phyloP scores from a whole-genome alignment of 2,329 filamentous ascomycete genomes.

The Fusarium nelsonii region DNA sequence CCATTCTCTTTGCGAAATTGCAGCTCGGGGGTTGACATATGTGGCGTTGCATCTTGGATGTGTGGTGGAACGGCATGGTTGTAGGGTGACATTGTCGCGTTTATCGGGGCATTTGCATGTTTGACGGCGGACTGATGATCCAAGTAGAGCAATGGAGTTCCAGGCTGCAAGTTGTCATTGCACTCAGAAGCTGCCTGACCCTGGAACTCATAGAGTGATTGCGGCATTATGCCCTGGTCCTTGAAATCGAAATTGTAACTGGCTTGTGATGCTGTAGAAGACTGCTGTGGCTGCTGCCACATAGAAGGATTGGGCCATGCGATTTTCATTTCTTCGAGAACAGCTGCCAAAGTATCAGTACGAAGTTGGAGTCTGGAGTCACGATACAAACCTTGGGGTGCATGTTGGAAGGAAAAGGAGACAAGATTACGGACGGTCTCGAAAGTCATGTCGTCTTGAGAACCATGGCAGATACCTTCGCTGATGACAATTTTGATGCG shows the following conservation, averaged over 20 bases:
- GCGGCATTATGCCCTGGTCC: conserved; percentile 39
- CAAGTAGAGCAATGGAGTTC: not conserved
- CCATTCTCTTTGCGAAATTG: conserved; percentile 61
- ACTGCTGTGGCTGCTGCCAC: conserved; percentile 63
- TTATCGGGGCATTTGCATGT: not conserved
- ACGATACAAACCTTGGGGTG: conserved; percentile 73
- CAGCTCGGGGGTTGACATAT: conserved; percentile 56
- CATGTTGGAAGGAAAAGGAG: conserved; percentile 87
- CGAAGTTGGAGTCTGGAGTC: accelerated
- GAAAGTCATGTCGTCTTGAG: conserved; percentile 62
- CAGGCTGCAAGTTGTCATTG: too few species aligned
- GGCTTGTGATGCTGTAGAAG: not conserved
- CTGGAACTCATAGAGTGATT: not conserved
- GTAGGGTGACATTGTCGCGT: not conserved
- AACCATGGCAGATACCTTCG: conserved; percentile 74
- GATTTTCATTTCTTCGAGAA: conserved; percentile 79
- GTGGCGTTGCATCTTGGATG: conserved; percentile 30
- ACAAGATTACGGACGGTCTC: conserved; percentile 79
- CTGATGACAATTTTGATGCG: conserved; percentile 82
- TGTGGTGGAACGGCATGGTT: not conserved
- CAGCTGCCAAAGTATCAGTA: conserved; percentile 57
- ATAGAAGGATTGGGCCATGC: conserved; percentile 83
- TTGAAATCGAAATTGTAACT: conserved; percentile 57
- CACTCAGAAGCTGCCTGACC: not conserved
- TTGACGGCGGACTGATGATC: not conserved